Conservation (phyloP, 2,329 filamentous ascomycete species). For the Exophiala viscosa region DNA sequence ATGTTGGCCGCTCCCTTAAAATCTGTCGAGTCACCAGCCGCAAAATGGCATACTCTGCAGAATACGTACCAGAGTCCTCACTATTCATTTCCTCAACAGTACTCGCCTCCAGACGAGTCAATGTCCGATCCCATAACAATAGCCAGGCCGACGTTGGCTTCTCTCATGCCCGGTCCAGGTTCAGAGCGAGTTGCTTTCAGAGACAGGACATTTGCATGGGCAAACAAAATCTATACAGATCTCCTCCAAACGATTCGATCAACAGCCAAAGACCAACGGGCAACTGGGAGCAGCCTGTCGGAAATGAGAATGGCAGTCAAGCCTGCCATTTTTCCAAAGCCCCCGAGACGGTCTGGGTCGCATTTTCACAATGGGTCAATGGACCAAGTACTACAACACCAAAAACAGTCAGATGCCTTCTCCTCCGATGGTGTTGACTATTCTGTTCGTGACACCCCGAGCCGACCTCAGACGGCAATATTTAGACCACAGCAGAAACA, state of each 20-base stretch:
- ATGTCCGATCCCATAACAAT: constrained; percentile 6
- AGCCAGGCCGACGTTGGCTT: constrained; percentile 5
- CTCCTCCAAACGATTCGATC: constrained; percentile 61
- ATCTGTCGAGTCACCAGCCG: constrained; percentile 9
- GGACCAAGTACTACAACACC: constrained; percentile 22
- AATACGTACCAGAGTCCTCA: constrained; percentile 11
- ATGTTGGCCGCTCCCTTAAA: constrained; percentile 6
- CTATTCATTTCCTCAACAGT: constrained; percentile 10
- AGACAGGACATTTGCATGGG: constrained; percentile 65
- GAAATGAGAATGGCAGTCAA: constrained; percentile 43
- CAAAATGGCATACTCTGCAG: constrained; percentile 12
- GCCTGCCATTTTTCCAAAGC: constrained; percentile 60
- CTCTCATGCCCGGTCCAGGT: constrained; percentile 19
- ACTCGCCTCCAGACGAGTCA: constrained; percentile 6
- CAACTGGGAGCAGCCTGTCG: constrained; percentile 35
- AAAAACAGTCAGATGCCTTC: constrained; percentile 37
- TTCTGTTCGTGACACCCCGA: constrained; percentile 19
- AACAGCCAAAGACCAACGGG: constrained; percentile 40
- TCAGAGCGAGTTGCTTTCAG: constrained; percentile 49
- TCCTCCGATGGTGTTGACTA: constrained; percentile 26
- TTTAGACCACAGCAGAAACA: constrained; percentile 14
- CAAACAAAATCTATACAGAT: constrained; percentile 70
- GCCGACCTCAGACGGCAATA: constrained; percentile 26
- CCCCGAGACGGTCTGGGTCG: constrained; percentile 54
- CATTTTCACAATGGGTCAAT: constrained; percentile 42